Base-by-base conservation (phyloP, 306 rosid species). In the Amphicarpaea edgeworthii region DNA sequence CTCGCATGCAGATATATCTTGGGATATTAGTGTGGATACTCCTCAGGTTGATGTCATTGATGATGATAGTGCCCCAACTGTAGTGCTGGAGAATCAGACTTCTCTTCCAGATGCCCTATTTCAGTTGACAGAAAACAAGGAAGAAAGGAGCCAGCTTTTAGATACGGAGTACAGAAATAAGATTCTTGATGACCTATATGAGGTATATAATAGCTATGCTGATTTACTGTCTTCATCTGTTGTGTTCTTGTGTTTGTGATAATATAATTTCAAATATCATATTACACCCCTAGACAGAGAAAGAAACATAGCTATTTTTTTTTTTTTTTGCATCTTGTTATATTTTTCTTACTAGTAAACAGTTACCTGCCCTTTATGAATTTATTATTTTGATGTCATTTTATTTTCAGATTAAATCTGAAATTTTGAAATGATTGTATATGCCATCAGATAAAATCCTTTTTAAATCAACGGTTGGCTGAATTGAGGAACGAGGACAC, bases 11-110 rank as follows among this genome's bases (percentile, higher is more conserved):
- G 90, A 93, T 75, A 87, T 90, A 78, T 90, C 89, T 70, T 94
- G 97, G 96, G 97, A 90, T 86, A 70, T 94, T 58, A 88, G 97
- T 77, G 98, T 94, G 55, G 96, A 90, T 49, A 87, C 94, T 83
- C 86, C 96, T 30, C 90, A 90, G 54, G 88, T 85, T 82, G 93
- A 90, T 66, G 83, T 79, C 77, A 90, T 88, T 45, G 96, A 90
- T 84, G 90, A 85, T 74, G 82, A 82, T 70, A 51, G 70, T 80
- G 82, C 87, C 72, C 82, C 83, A 23, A 78, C 86, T 63, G 72
- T 69, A 26, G 83, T 42, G 41, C 62, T 63, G 55, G 90, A 85
- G 66, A 81, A 79, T 79, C 92, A 80, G 53, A 74, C 83, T 62
- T 77, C 77, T 83, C 77, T 78, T 83, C 77, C 84, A 23, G 85